Evolutionary conservation across 1,284 basidiomycete species (phyloP), one percentile per base, ranked within the genome.

Genomic region (Xerocomus alliaceus): DNA sequence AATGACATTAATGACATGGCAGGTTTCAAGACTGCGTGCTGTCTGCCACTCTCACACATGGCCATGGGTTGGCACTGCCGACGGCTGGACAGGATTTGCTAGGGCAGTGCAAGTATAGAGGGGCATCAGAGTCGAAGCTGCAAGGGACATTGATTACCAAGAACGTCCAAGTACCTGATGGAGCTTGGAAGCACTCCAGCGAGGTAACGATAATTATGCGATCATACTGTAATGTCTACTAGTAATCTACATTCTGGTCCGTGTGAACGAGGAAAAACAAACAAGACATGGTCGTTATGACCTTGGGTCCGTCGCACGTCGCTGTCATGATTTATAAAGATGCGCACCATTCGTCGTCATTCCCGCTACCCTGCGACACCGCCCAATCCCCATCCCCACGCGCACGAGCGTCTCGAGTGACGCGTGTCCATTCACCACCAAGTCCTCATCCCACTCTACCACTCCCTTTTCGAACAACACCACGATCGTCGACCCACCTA

Each of bases 401-500:
- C 92, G 87, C 20, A 97, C 93, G 44, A 96, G 84, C 0, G 94
- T 96, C 78, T 96, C 94, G 22, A 97, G 81, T 28, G 88, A 86
- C 2, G 92, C 91, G 26, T 82, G 80, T n/a, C 91, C 88, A 74
- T 96, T 96, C 65, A 91, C 83, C 28, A 95, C 69, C n/a, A 98
- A 77, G 75, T 98, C 97, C 66, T 95, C 89, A 70, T 98, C 97
- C 89, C 94, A 98, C 70, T 88, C 80, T 10, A 97, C 84, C 2
- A 78, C 83, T 12, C 90, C 92, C 68, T 87, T 90, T 78, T 95
- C 93, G 67, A 97, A 94, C 24, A 97, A 76, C 51, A 92, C 79
- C 24, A 97, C 93, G 63, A 97, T 91, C 5, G 95, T 97, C 26
- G 91, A 94, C 0, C 95, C 95, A 54, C 94, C 92, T 93, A 65